Base-by-base conservation (phyloP, 768 basidiomycete genomes). In the Tubosaeta sp. region DNA sequence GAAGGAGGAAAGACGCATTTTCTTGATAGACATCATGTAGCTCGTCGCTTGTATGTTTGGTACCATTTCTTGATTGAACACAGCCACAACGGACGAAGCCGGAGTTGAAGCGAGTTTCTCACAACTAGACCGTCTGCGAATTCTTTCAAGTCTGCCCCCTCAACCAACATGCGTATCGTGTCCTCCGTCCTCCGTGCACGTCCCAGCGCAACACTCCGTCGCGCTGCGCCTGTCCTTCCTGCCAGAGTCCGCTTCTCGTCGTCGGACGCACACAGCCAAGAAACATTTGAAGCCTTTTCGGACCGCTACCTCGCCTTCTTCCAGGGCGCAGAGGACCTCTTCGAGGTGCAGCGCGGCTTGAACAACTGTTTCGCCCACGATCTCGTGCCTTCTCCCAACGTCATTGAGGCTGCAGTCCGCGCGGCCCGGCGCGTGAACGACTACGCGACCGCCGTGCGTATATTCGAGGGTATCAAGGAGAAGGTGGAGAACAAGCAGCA, bases 321-420 rank as follows among this genome's bases (percentile, higher is more conserved):
- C 81, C 74, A 89, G 66, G 79, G 83, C 51, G 93, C 92, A 45
- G 85, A 93, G 66, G 97, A 99, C 75, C 81, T 97, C 52, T 99
- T 99, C 68, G 97, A 99, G 78, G 88, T 99, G 58, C 95, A 99
- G 74, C 91, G 97, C 46, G 97, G 97, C 35, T 78, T 99, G 64
- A 98, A 99, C 80, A 99, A 99, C 81, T 97, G 95, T 77, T 99
- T 99, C 70, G 91, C 97, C 3, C 95, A 98, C 71, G 97, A 99
- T 72, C 83, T 97, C 57, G 94, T 97, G 13, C 93, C 93, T 5
- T 82, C 90, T 2, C 81, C 91, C 26, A 69, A 76, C 50, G 91
- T 95, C 62, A 74, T 95, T 50, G 91, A 94, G 74, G 88, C 91
- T 57, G 92, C 92, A 26, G 75, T 95, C 56, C 83, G 84, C 49